Evolutionary conservation across 2,329 filamentous ascomycete species (phyloP), one percentile per base, ranked within the genome.

Genomic region (Fusarium robinianum): DNA sequence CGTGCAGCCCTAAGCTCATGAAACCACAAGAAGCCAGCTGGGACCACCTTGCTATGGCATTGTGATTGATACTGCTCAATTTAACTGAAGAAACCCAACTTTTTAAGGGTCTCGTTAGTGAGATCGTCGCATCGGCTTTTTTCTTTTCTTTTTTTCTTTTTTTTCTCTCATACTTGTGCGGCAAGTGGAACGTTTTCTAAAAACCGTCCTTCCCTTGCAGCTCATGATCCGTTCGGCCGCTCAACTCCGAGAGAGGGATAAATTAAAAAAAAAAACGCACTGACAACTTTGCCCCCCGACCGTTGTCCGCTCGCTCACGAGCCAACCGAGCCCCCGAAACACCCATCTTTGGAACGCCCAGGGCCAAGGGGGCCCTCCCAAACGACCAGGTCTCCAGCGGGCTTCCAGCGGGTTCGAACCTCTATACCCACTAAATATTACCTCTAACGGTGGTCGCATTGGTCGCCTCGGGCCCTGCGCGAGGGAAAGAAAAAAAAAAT

Each of bases 401-500:
- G 36, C 38, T 34, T 44, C 35, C 27, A 30, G 40, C 36, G 36
- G 32, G 31, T 27, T 48, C 45, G 31, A 36, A 21, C 37, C 12
- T 23, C 41, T 17, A 25, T 54, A 51, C 41, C 51, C 53, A 55
- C 58, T 57, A 48, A 57, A 51, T 27, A 23, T 34, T 27, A 30
- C 48, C 33, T 44, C 40, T 18, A 32, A 17, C 54, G 25, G 35
- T 30, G 32, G 44, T 56, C 37, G 54, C 30, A 53, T 53, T 57
- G 41, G 44, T 41, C 44, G 42, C 49, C 34, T 50, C 23, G 43
- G 49, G 35, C 49, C 58, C 54, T 57, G 39, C 32, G 24, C 17
- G 33, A 9, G n/a, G n/a, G 14, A 16, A 16, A 46, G 36, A 51
- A 55, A 59, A 59, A 54, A 53, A 57, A 33, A 55, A 48, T 44